Evolutionary conservation across 371 early-diverging fungal species (phyloP).

Genomic region (Zopfochytrium polystomum): DNA sequence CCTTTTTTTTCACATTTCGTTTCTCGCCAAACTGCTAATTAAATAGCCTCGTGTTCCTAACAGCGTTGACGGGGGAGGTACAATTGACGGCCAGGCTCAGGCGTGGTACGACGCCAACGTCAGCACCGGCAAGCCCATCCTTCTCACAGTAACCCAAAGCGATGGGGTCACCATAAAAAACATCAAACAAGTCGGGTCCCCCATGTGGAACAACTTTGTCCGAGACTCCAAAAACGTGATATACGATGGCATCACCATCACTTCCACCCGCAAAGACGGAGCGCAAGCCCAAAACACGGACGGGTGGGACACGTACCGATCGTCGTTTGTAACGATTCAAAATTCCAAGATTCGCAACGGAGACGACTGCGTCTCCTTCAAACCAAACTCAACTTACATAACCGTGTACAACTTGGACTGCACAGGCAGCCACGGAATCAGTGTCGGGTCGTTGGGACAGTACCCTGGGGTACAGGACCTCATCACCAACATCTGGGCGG

Average conservation of each 20-base stretch:
- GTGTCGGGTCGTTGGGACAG: too few species aligned
- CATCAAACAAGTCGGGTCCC: not conserved
- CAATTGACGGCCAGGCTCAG: not conserved
- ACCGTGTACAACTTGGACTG: not conserved
- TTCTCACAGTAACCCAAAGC: too few species aligned
- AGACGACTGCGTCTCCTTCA: too few species aligned
- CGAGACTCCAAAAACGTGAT: not conserved
- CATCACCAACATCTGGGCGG: not conserved
- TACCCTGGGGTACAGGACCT: not conserved
- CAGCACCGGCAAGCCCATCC: too few species aligned
- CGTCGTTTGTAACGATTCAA: not conserved
- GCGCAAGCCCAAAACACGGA: not conserved
- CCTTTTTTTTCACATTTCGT: too few species aligned
- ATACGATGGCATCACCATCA: too few species aligned
- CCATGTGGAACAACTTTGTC: not conserved
- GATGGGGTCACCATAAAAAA: not conserved
- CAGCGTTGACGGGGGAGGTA: too few species aligned
- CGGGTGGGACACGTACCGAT: constrained; percentile 1
- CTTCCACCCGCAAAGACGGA: not conserved
- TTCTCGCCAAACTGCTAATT: too few species aligned
- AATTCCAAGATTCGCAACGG: too few species aligned
- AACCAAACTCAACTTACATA: not conserved
- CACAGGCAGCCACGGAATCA: not conserved
- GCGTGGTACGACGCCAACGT: not conserved
- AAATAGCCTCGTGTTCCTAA: too few species aligned